These are phyloP conservation scores for Hirsutella rhossiliensis DNA, from an alignment of 2,329 filamentous ascomycete genomes.

Conservation along the genomic window DNA sequence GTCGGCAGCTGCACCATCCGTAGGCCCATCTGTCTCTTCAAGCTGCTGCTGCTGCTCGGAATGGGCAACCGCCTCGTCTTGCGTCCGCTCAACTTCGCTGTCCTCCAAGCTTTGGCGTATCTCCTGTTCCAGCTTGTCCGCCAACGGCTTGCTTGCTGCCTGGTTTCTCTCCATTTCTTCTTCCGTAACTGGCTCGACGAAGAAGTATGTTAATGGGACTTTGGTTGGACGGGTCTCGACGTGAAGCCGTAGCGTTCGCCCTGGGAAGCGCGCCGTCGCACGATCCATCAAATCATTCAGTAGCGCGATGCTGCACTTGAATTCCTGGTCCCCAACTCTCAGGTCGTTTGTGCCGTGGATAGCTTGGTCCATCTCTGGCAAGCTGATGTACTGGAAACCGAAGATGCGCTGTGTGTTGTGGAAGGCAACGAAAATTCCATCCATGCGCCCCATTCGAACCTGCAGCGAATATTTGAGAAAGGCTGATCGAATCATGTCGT, in stretches of 20 bases:
- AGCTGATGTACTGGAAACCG: slow-evolving; percentile 86
- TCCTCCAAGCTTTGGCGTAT: slow-evolving; percentile 35
- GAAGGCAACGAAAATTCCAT: slow-evolving; percentile 93
- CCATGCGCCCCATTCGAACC: slow-evolving; percentile 95
- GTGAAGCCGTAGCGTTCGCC: slow-evolving; percentile 64
- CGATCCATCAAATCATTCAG: slow-evolving; percentile 70
- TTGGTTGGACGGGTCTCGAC: slow-evolving; percentile 60
- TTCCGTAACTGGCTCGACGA: slow-evolving; percentile 71
- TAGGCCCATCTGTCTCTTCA: slow-evolving; percentile 11
- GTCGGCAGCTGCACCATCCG: slow-evolving; percentile 7
- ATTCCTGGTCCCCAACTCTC: slow-evolving; percentile 68
- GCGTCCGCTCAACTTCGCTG: slow-evolving; percentile 10
- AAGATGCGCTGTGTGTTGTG: slow-evolving; percentile 95
- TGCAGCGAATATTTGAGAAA: slow-evolving; percentile 96
- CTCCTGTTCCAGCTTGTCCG: slow-evolving; percentile 56
- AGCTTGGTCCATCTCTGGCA: slow-evolving; percentile 78
- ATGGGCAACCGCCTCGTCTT: slow-evolving; percentile 1
- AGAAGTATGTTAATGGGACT: slow-evolving; percentile 70
- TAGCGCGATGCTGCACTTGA: slow-evolving; percentile 66
- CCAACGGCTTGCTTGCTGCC: slow-evolving; percentile 46
- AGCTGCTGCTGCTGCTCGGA: slow-evolving; percentile 6
- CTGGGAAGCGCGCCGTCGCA: slow-evolving; percentile 63
- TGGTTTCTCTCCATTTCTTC: slow-evolving; percentile 67
- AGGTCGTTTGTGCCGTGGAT: slow-evolving; percentile 67
- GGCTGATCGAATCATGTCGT: slow-evolving; percentile 88